These are phyloP conservation scores for Saksenaea vasiformis DNA, from an alignment of 371 early-diverging fungal genomes.

Conservation along the genomic window DNA sequence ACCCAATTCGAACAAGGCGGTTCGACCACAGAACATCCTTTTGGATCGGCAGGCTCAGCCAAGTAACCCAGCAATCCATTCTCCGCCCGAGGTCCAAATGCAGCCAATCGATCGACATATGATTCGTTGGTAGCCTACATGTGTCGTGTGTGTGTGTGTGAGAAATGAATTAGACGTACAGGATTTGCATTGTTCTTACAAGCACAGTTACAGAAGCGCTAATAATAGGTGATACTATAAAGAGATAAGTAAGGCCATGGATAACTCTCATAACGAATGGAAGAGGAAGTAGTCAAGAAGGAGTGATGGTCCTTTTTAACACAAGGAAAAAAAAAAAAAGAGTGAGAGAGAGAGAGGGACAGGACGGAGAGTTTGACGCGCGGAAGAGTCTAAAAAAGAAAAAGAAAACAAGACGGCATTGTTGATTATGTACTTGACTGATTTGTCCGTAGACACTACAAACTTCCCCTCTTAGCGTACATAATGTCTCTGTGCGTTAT, in stretches of 20 bases:
- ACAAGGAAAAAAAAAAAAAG: neutral
- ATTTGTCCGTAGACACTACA: conserved; percentile 4
- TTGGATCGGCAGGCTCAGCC: conserved; percentile 35
- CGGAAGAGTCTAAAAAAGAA: neutral
- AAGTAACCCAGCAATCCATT: conserved; percentile 53
- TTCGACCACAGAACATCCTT: conserved; percentile 35
- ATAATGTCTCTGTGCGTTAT: too few relatives aligned
- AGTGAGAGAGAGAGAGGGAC: conserved; percentile 8
- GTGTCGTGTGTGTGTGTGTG: too few relatives aligned
- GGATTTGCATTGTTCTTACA: neutral
- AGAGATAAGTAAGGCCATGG: neutral
- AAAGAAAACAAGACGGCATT: neutral
- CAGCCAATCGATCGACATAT: conserved; percentile 55
- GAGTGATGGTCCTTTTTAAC: neutral
- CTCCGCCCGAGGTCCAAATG: conserved; percentile 61
- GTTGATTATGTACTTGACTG: conserved; percentile 5
- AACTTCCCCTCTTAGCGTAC: neutral
- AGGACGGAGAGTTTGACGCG: conserved; percentile 1
- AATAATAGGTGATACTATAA: neutral
- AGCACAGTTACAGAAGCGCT: neutral
- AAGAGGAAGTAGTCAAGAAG: conserved; percentile 12
- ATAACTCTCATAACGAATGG: neutral
- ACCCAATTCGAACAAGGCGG: conserved; percentile 64
- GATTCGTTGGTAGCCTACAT: conserved; percentile 53
- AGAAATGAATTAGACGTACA: neutral